A percentile compares a stretch with the other conserved stretches of the same genome.
phyloP scores from a whole-genome alignment of 352 stramenopile genomes.

The Phytophthora syringae region DNA sequence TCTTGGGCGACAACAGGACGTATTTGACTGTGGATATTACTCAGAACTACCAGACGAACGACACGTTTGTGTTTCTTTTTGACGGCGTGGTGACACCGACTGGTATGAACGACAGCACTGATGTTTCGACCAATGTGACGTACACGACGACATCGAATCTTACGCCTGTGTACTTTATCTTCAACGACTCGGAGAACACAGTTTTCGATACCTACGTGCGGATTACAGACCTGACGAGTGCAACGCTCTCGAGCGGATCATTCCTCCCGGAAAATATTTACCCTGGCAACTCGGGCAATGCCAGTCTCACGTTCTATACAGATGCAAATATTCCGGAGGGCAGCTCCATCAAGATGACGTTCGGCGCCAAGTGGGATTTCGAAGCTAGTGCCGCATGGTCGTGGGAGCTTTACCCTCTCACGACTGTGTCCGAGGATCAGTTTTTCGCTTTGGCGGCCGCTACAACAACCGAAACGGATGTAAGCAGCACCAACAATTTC shows the following conservation, averaged over 20 bases:
- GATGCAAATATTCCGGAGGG: conserved; percentile 57
- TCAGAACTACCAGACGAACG: conserved; percentile 48
- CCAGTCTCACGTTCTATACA: conserved; percentile 79
- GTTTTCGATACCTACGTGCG: conserved; percentile 78
- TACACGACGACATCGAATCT: conserved; percentile 61
- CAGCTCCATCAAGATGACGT: conserved; percentile 65
- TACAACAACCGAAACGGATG: background rate
- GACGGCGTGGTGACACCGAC: conserved; percentile 68
- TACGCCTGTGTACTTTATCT: conserved; percentile 78
- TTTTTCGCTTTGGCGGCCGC: conserved; percentile 18
- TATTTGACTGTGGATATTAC: conserved; percentile 79
- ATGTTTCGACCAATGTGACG: conserved; percentile 40
- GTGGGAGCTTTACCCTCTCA: conserved; percentile 47
- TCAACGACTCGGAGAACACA: conserved; percentile 71
- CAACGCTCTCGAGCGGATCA: conserved; percentile 67
- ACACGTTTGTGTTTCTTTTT: conserved; percentile 74
- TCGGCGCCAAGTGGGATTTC: conserved; percentile 72
- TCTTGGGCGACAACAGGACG: conserved; percentile 49
- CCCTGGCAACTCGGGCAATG: conserved; percentile 80
- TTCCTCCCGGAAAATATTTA: conserved; percentile 89
- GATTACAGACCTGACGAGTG: conserved; percentile 48
- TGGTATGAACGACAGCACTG: conserved; percentile 50
- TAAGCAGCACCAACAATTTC: conserved; percentile 34
- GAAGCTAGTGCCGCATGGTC: conserved; percentile 52
- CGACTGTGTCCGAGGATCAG: conserved; percentile 13